Conservation (phyloP, 805 yeast species). For the Candida sanyiensis region DNA sequence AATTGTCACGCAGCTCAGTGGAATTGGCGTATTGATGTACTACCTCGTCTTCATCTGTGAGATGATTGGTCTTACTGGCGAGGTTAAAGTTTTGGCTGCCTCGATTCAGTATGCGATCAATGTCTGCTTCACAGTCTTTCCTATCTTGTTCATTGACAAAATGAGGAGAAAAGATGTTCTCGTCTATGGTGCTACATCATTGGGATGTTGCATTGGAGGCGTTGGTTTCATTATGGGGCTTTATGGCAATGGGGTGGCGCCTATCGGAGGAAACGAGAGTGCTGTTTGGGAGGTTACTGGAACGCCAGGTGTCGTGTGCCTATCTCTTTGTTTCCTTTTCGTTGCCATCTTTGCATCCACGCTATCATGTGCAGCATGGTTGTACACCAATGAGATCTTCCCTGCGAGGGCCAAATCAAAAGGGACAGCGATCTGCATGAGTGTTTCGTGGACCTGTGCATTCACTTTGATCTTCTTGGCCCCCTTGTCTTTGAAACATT, state of each 20-base stretch:
- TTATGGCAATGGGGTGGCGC: constrained; percentile 31
- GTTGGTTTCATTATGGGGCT: constrained; percentile 33
- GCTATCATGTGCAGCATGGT: constrained; percentile 42
- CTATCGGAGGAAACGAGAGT: constrained; percentile 30
- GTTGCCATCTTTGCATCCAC: constrained; percentile 43
- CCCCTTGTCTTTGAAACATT: constrained; percentile 33
- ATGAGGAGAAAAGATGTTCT: constrained; percentile 43
- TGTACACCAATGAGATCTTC: constrained; percentile 46
- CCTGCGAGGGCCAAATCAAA: constrained; percentile 40
- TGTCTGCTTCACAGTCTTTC: constrained; percentile 38
- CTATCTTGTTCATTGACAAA: constrained; percentile 37
- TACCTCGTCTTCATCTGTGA: constrained; percentile 43
- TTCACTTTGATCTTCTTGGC: constrained; percentile 34
- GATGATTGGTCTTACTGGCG: constrained; percentile 38
- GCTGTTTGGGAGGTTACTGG: constrained; percentile 32
- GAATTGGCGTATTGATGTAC: constrained; percentile 39
- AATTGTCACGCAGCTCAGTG: constrained; percentile 39
- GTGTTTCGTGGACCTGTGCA: constrained; percentile 39
- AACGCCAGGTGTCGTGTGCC: constrained; percentile 35
- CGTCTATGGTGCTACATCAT: constrained; percentile 36
- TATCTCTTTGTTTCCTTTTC: constrained; percentile 40
- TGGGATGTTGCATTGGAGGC: constrained; percentile 31
- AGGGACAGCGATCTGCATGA: constrained; percentile 42
- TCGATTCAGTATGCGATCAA: constrained; percentile 37
- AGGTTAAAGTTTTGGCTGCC: constrained; percentile 29